Percentiles rank a stretch among this genome's conserved stretches.
Evolutionary conservation across 352 stramenopile species (phyloP).

Genomic region (Globisporangium parvum): DNA sequence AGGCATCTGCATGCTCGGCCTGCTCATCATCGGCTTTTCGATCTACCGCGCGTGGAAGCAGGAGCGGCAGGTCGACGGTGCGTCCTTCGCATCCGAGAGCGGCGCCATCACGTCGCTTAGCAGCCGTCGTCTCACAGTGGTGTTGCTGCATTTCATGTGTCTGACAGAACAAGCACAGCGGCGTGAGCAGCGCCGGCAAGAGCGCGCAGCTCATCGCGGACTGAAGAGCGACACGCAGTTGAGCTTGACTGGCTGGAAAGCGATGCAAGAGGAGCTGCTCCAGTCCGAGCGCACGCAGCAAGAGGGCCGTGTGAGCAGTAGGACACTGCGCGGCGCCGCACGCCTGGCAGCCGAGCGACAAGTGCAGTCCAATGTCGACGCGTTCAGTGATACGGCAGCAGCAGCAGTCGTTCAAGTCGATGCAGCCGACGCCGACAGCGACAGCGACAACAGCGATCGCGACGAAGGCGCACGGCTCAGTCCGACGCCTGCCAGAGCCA

Average conservation of each 20-base stretch:
- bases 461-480: not conserved
- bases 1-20: constrained; percentile 1
- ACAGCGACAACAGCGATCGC: not conserved
- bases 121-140: not conserved
- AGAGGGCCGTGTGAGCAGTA: not conserved
- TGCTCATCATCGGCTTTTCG: not conserved
- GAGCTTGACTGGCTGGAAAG: constrained; percentile 37
- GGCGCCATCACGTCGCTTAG: not conserved
- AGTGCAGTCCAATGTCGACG: not conserved
- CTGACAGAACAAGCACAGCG: not conserved
- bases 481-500: not conserved
- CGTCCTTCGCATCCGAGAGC: not conserved
- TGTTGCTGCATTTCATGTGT: not conserved
- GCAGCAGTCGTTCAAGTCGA: not conserved
- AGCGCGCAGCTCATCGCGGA: constrained; percentile 6
- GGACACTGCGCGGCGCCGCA: not conserved
- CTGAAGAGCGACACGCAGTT: constrained; percentile 21
- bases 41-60: constrained; percentile 9
- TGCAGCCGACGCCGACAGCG: not conserved
- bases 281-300: constrained; percentile 11
- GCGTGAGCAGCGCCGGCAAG: constrained; percentile 2
- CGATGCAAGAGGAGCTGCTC: constrained; percentile 39
- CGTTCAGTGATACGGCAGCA: not conserved
- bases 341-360: not conserved
- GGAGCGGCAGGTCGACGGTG: constrained; percentile 7